Base-by-base conservation (phyloP, 2,329 filamentous ascomycete genomes). In the Pseudopyrenochaeta lycopersici region DNA sequence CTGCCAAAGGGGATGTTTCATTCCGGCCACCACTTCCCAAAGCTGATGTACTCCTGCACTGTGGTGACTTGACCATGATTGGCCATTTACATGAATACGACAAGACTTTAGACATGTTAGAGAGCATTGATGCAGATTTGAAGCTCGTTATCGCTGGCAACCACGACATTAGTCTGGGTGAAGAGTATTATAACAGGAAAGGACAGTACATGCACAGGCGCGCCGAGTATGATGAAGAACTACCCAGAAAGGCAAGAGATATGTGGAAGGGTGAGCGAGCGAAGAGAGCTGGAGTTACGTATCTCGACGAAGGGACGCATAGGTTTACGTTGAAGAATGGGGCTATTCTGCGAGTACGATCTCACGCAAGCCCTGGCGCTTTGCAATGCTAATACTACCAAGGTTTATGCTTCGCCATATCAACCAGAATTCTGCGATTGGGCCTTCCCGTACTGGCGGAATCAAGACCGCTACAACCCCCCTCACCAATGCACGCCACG, bases 131-230 rank as follows among this genome's bases (percentile, higher is more conserved):
- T 12, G 84, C 84, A 1, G 78, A 81, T 7, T 68, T 88, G 4
- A 88, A 88, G 63, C 75, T 88, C 20, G 81, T 88, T 17, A 87
- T 88, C 54, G 81, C 85, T 0, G 86, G 86, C 0, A 88, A 88
- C 63, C 86, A 88, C 70, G 58, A 61, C 18, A 58, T 86, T 38
- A 82, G 80, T 3, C 77, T 88, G 1, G 85, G 88, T 57, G 74
- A 77, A 33, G 68, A 71, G 1, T 84, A 81, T 65, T 84, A 82
- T 61, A 14, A 3, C 7, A 41, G 67, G 6, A 70, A 60, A 32
- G 72, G 73, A 0, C 38, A 56, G 30, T 46, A 56, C 17, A 72
- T 73, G 71, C 54, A 70, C 51, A 23, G 62, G 11, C n/a, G 53
- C 52, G 44, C 66, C 54, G 42, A 63, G 46, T 54, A 61, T 15